A percentile compares a stretch with the other conserved stretches of the same genome.
Evolutionary conservation across 768 basidiomycete species (phyloP).

Genomic region (Hemileccinum impolitum): DNA sequence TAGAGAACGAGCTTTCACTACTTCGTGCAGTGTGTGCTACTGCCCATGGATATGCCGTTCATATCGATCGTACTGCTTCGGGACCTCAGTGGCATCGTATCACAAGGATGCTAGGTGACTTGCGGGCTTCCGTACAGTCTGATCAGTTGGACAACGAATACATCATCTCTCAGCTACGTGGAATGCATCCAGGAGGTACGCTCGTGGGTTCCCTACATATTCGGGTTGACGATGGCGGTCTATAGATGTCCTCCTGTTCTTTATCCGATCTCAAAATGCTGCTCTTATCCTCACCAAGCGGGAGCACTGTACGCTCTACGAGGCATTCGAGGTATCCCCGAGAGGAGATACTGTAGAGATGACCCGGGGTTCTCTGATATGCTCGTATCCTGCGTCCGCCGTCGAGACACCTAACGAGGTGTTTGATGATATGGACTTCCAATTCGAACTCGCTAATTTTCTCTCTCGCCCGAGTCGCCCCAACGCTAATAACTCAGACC

Average conservation of each 20-base stretch:
- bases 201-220: no score
- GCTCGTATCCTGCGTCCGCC: slow-evolving; percentile 40
- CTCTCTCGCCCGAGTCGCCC: neutral
- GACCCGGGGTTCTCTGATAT: neutral
- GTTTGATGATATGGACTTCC: neutral
- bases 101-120: slow-evolving; percentile 4
- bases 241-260: slow-evolving; percentile 37
- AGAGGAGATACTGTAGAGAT: slow-evolving; percentile 3
- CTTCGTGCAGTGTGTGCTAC: slow-evolving; percentile 2
- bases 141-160: neutral
- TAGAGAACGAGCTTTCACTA: neutral
- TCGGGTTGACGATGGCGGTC: neutral
- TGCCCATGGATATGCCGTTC: slow-evolving; percentile 1
- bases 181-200: neutral
- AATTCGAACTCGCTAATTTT: neutral
- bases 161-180: neutral
- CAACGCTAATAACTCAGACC: no score
- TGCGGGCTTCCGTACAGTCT: neutral
- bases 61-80: neutral
- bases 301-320: slow-evolving; percentile 29
- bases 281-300: slow-evolving; percentile 31
- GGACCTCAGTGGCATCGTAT: slow-evolving; percentile 3
- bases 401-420: slow-evolving; percentile 26
- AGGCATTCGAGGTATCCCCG: slow-evolving; percentile 42
- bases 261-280: slow-evolving; percentile 19